Evolutionary conservation across 768 basidiomycete genomes (phyloP), one percentile per base, ranked within the genome.

Genomic region (Phaeotremella fagi): DNA sequence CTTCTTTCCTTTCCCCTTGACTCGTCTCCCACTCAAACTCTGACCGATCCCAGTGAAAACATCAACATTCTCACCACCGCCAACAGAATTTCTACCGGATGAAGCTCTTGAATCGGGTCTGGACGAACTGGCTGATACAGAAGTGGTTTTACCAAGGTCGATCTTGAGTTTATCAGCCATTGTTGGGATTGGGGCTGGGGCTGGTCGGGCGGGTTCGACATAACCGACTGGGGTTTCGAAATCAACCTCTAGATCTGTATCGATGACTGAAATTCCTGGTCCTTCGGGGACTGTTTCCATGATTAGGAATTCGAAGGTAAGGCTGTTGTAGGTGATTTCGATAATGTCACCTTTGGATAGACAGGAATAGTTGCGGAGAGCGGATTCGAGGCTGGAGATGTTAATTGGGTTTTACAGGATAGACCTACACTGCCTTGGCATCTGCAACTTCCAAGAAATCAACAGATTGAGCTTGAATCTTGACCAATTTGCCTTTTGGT

Each of bases 141-240:
- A 64, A 24, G 58, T 56, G 0, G 67, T 85, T 76, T 62, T 64
- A 22, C 70, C 68, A 31, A 78, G 59, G 72, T 99, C 91, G 51
- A 99, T 97, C 75, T 90, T 90, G 50, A 98, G 82, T 76, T 97
- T 98, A 26, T 86, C 87, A 2, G 91, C 91, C 94, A 99, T 98
- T 2, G 94, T 95, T 20, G 85, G 72, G 2, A 85, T 85, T 0
- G 90, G 84, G 2, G 82, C 81, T 2, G 90, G 82, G 63, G 88
- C 86, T 1, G 86, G 85, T 42, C 86, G 82, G 61, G 90, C 86
- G 1, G 95, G 95, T 72, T 98, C 95, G 29, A 91, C 86, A 70
- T 98, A 99, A 33, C 76, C 78, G 36, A 77, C 73, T 0, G 94
- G 94, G 1, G 91, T 77, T 0, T 88, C 95, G 70, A 98, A 98